Evolutionary conservation across 495 filamentous ascomycete genomes (phyloP).

Genomic region (Talaromyces thailandensis): DNA sequence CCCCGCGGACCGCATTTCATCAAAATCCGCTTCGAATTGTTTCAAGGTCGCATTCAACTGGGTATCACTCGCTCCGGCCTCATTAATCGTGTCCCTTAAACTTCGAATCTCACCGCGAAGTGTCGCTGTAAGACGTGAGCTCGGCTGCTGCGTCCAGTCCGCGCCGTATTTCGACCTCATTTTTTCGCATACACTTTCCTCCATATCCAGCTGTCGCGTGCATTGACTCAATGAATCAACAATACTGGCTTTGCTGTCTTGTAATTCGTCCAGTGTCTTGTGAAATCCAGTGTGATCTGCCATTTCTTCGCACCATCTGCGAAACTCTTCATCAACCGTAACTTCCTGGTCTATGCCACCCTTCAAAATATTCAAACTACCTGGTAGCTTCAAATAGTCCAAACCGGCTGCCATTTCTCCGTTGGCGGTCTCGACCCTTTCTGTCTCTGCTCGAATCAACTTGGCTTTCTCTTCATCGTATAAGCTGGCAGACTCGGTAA

Average conservation of each 20-base stretch:
- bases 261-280: constrained; percentile 67
- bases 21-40: constrained; percentile 77
- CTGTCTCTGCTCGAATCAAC: constrained; percentile 84
- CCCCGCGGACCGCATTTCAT: constrained; percentile 89
- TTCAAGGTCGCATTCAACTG: constrained; percentile 78
- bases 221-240: constrained; percentile 62
- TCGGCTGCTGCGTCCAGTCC: constrained; percentile 97
- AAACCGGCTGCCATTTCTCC: constrained; percentile 92
- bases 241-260: constrained; percentile 67
- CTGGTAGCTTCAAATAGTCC: constrained; percentile 86
- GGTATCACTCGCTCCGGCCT: constrained; percentile 78
- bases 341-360: constrained; percentile 88
- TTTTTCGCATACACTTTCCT: constrained; percentile 97
- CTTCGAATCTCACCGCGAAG: constrained; percentile 76
- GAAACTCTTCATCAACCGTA: constrained; percentile 81
- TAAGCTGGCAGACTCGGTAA: constrained; percentile 91
- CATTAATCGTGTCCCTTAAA: constrained; percentile 80
- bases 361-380: constrained; percentile 82
- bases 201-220: constrained; percentile 83
- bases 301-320: constrained; percentile 87
- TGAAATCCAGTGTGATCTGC: constrained; percentile 70
- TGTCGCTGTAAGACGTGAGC: constrained; percentile 77
- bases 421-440: constrained; percentile 82
- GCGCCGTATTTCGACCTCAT: constrained; percentile 96
- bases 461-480: constrained; percentile 99